These are phyloP conservation scores for Sungouiella blattae DNA, from an alignment of 805 yeast species.

Conservation along the genomic window DNA sequence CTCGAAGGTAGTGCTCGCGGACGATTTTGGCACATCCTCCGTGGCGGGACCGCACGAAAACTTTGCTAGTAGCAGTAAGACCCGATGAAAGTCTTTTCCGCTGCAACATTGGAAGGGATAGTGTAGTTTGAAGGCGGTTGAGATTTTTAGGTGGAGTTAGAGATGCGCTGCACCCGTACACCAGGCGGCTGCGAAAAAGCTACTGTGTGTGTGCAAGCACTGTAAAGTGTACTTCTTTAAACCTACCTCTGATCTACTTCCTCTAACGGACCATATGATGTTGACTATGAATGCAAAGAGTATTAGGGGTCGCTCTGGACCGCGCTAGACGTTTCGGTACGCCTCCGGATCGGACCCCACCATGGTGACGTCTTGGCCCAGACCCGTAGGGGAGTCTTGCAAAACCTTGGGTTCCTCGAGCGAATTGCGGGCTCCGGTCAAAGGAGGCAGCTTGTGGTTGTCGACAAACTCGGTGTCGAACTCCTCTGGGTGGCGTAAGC, in stretches of 20 bases:
- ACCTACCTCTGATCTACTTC: too few species aligned
- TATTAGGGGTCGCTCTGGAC: too few species aligned
- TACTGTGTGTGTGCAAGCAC: too few species aligned
- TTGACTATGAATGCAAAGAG: too few species aligned
- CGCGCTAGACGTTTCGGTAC: too few species aligned
- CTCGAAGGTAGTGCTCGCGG: conserved; percentile 88
- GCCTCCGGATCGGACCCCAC: too few species aligned
- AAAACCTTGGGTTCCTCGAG: neutral
- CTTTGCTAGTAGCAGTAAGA: conserved; percentile 74
- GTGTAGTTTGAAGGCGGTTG: neutral
- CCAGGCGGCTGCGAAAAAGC: neutral
- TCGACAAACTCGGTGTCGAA: conserved; percentile 17
- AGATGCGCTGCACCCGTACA: neutral
- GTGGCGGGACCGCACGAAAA: conserved; percentile 83
- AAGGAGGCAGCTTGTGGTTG: conserved; percentile 11
- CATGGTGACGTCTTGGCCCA: too few species aligned
- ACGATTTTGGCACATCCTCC: conserved; percentile 91
- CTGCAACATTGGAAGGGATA: conserved; percentile 12
- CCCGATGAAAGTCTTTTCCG: conserved; percentile 39
- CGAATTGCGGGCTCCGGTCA: too few species aligned
- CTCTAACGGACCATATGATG: too few species aligned
- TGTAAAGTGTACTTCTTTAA: too few species aligned
- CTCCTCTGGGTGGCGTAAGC: conserved; percentile 27
- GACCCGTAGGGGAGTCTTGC: too few species aligned
- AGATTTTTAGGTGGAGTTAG: too few species aligned